Evolutionary conservation across 768 basidiomycete species (phyloP).

Genomic region (Suillus subaureus): DNA sequence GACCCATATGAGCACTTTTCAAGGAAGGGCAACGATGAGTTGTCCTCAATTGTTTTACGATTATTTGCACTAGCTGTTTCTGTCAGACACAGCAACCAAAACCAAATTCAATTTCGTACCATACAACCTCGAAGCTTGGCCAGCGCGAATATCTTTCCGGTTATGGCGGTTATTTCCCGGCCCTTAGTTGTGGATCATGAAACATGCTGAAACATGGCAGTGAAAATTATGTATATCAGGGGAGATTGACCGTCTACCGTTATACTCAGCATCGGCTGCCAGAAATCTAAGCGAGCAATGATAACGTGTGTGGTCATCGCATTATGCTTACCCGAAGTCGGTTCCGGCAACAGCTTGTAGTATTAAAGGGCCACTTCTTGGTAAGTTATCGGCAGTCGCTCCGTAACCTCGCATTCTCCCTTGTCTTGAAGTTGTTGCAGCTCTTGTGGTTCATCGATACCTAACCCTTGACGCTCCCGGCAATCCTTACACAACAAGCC

Average conservation of each 20-base stretch:
- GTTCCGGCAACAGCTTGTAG: neutral
- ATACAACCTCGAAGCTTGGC: neutral
- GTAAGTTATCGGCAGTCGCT: neutral
- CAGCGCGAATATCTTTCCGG: neutral
- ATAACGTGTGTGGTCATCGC: conserved; percentile 1
- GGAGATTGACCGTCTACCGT: neutral
- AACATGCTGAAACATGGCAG: neutral
- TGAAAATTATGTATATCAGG: conserved; percentile 1
- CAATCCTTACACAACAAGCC: neutral
- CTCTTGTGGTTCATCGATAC: neutral
- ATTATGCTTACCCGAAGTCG: conserved; percentile 3
- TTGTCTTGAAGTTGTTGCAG: neutral
- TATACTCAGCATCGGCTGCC: neutral
- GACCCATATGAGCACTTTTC: neutral
- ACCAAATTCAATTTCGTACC: neutral
- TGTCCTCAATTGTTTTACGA: neutral
- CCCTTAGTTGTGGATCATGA: neutral
- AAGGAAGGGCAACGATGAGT: no score
- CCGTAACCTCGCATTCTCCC: neutral
- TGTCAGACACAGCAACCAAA: neutral
- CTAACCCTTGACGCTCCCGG: neutral
- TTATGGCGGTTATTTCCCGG: conserved; percentile 4
- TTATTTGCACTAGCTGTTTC: neutral
- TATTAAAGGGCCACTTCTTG: neutral
- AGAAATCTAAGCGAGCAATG: conserved; percentile 1